Percentiles rank a stretch among this genome's conserved stretches.
phyloP scores from a whole-genome alignment of 306 rosid genomes.

The Casuarina cunninghamiana region DNA sequence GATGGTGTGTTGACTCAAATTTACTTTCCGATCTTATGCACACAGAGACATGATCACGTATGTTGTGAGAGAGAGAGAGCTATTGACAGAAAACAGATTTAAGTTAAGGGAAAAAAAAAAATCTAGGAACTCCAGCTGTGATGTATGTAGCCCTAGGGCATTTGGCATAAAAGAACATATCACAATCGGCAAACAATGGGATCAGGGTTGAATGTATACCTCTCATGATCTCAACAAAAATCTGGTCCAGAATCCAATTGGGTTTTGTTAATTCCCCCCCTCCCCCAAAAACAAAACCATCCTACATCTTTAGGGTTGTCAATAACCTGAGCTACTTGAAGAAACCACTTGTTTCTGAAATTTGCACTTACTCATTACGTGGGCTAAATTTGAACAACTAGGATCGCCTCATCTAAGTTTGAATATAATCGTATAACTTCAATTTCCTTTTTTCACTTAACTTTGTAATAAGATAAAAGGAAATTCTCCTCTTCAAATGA shows the following conservation, averaged over 20 bases:
- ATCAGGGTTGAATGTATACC: not conserved
- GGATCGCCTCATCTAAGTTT: too few species aligned
- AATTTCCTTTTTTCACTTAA: too few species aligned
- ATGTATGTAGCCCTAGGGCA: not conserved
- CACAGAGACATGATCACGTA: not conserved
- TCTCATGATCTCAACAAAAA: not conserved
- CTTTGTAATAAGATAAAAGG: too few species aligned
- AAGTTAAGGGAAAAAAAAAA: not conserved
- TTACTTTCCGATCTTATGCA: not conserved
- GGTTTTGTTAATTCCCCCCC: not conserved
- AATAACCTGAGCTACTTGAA: too few species aligned
- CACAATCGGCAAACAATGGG: not conserved
- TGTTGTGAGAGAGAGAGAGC: not conserved
- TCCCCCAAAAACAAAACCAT: not conserved
- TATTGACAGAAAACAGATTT: not conserved
- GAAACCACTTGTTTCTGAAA: too few species aligned
- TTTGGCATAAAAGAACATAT: not conserved
- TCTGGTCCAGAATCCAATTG: not conserved
- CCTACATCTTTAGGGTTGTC: not conserved
- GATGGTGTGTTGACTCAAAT: not conserved
- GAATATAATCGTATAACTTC: too few species aligned
- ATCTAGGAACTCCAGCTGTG: not conserved
- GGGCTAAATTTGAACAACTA: too few species aligned
- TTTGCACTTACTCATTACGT: too few species aligned
- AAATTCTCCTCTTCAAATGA: too few species aligned